Base-by-base conservation (phyloP, 345 rosid genomes). In the Populus alba region DNA sequence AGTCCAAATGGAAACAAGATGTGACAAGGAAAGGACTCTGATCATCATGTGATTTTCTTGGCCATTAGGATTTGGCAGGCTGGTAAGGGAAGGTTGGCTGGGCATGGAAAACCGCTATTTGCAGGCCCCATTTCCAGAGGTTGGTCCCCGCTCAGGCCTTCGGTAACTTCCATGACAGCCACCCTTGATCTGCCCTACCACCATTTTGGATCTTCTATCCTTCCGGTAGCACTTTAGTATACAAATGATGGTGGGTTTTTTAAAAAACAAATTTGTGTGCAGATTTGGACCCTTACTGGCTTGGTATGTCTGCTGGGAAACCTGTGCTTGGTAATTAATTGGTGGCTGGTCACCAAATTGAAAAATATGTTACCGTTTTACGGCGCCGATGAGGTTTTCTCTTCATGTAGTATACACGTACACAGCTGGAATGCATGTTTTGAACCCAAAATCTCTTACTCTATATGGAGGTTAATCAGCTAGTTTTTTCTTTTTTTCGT, bases 1-100 rank as follows among this genome's bases (percentile, higher is more conserved):
- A 31, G 15, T 41, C 7, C 47, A 72, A 65, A 41, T 65, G 70
- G 70, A 23, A 8, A 53, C 66, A 53, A 20, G 29, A 61, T 57
- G 23, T 61, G 66, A n/a, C 72, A 75, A 66, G 5, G 73, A 57
- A 61, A 45, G 20, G 70, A 61, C 71, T 31, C 16, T n/a, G 70
- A 62, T 31, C n/a, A 70, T 47, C 75, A 71, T 71, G 71, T 31
- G 65, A 70, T 71, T 16, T 8, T 31, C 7, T 27, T 43, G 73
- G 73, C 53, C 53, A n/a, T 27, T 16, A 8, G 13, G 22, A 45
- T 27, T 15, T 70, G 35, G 55, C 69, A 62, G 57, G 53, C 6
- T 29, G 25, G 27, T 45, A 41, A 27, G 38, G 73, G 70, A 66
- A 1, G 35, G 41, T 25, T 25, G 25, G n/a, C 37, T 10, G 69